phyloP scores from a whole-genome alignment of 2,329 filamentous ascomycete species.

The Pyrenochaeta sp. region DNA sequence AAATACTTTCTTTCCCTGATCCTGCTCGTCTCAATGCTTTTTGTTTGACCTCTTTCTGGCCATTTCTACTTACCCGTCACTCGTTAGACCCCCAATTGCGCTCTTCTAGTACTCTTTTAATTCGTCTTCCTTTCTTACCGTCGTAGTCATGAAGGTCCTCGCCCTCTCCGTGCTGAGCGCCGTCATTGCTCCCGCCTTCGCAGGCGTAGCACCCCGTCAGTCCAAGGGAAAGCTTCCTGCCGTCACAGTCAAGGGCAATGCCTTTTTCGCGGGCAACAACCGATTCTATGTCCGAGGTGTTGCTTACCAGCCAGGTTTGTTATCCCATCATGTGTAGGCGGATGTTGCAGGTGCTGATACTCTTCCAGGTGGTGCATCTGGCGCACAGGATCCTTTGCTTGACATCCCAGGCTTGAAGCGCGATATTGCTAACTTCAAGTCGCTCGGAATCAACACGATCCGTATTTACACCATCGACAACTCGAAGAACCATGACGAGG shows the following conservation, averaged over 20 bases:
- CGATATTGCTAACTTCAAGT: constrained; percentile 82
- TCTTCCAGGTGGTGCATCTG: constrained; percentile 50
- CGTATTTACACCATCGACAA: constrained; percentile 95
- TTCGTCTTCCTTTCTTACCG: constrained; percentile 21
- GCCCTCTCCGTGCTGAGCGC: constrained; percentile 35
- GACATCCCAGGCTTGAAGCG: constrained; percentile 74
- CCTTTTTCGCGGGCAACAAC: constrained; percentile 68
- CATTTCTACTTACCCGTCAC: constrained; percentile 44
- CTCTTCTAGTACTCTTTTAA: constrained; percentile 39
- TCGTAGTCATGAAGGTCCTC: constrained; percentile 41
- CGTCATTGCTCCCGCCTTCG: constrained; percentile 36
- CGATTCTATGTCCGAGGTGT: constrained; percentile 69
- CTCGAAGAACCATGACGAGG: constrained; percentile 79
- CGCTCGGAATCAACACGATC: constrained; percentile 87
- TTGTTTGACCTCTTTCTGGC: constrained; percentile 33
- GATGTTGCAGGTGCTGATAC: constrained; percentile 14
- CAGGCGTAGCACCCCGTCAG: constrained; percentile 34
- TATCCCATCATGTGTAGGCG: constrained; percentile 46
- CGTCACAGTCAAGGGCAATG: constrained; percentile 68
- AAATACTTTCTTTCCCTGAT: constrained; percentile 40
- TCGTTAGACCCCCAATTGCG: constrained; percentile 42
- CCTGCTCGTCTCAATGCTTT: constrained; percentile 29
- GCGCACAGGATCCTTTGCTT: constrained; percentile 74
- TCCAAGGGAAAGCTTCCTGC: constrained; percentile 56
- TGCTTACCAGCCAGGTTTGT: constrained; percentile 71